Conservation (phyloP, 2,329 filamentous ascomycete species). For the Cadophora gregata region DNA sequence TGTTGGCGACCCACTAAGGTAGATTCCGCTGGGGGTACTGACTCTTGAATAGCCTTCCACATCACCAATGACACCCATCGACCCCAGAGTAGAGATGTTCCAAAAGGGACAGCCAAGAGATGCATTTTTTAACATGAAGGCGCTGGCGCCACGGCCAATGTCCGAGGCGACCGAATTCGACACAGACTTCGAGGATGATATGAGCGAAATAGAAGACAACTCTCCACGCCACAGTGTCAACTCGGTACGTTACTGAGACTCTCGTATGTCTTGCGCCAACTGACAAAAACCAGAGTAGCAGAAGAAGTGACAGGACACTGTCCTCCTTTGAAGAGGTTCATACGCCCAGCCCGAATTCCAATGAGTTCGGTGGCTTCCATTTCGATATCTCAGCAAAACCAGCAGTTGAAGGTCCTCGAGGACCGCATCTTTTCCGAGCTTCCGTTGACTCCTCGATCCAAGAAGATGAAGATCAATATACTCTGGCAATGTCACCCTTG, state of each 20-base stretch:
- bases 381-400: constrained; percentile 63
- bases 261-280: constrained; percentile 26
- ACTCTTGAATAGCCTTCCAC: constrained; percentile 36
- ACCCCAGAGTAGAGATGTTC: constrained; percentile 50
- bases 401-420: constrained; percentile 78
- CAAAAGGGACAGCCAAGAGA: constrained; percentile 55
- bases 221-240: constrained; percentile 72
- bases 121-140: constrained; percentile 66
- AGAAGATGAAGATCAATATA: constrained; percentile 57
- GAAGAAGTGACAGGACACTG: constrained; percentile 82
- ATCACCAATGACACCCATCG: constrained; percentile 40
- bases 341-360: constrained; percentile 71
- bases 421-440: constrained; percentile 84
- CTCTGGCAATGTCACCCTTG: constrained; percentile 75
- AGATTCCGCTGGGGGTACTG: constrained; percentile 27
- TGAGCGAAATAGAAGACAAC: constrained; percentile 60
- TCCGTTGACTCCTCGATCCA: constrained; percentile 63
- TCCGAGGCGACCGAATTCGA: constrained; percentile 80
- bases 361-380: constrained; percentile 64
- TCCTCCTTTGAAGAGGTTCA: constrained; percentile 85
- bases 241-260: constrained; percentile 62
- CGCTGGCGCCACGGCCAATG: constrained; percentile 60
- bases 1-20: constrained; percentile 9
- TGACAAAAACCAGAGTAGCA: constrained; percentile 58
- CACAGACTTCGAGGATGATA: constrained; percentile 72